phyloP scores from a whole-genome alignment of 129 eudicot genomes.

The Smallanthus sonchifolius region DNA sequence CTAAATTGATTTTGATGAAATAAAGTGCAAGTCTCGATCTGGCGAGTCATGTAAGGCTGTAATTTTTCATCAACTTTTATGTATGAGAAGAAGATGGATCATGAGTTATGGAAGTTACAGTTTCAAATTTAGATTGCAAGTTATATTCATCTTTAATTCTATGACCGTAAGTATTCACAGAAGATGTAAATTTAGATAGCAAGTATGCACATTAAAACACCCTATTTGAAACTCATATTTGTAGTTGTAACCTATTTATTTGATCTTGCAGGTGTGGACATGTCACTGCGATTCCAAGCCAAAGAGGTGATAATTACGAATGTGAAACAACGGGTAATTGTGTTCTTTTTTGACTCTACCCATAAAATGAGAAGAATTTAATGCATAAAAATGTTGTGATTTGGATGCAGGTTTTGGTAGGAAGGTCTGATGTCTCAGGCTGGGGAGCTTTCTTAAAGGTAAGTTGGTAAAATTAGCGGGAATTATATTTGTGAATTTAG shows the following conservation, averaged over 20 bases:
- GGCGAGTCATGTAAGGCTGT: too few relatives aligned
- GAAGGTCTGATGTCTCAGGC: constrained; percentile 88
- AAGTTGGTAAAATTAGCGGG: neutral
- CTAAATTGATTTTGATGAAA: too few relatives aligned
- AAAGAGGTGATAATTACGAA: constrained; percentile 82
- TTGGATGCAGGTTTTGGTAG: constrained; percentile 60
- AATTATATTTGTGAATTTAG: neutral
- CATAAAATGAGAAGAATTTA: neutral
- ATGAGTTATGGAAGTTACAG: too few relatives aligned
- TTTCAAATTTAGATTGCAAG: too few relatives aligned
- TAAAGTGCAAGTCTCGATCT: too few relatives aligned
- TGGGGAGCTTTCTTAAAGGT: constrained; percentile 99
- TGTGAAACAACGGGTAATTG: constrained; percentile 86
- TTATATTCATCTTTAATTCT: too few relatives aligned
- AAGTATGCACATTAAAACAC: too few relatives aligned
- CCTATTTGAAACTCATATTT: neutral
- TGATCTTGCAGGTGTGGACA: constrained; percentile 81
- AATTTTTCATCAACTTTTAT: too few relatives aligned
- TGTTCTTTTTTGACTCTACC: neutral
- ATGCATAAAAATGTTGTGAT: neutral
- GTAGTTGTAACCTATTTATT: constrained; percentile 9
- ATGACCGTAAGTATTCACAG: too few relatives aligned
- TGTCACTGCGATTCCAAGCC: constrained; percentile 79
- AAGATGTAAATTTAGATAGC: too few relatives aligned
- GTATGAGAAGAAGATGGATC: too few relatives aligned